Conservation (phyloP, 257 asterid species). For the Anisodus tanguticus region DNA sequence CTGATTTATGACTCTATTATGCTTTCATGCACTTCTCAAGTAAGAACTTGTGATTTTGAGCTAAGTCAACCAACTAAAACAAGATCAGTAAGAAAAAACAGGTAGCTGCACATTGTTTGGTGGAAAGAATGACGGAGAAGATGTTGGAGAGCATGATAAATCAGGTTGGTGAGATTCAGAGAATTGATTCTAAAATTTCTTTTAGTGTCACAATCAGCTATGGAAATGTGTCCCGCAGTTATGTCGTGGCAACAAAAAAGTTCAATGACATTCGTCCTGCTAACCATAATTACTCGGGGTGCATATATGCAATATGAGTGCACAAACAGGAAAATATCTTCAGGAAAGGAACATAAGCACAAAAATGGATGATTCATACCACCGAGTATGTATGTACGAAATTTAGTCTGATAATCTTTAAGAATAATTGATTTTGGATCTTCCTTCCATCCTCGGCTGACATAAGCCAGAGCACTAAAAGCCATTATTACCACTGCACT, state of each 20-base stretch:
- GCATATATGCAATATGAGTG: constrained; percentile 1
- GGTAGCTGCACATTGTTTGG: background rate
- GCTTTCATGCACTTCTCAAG: background rate
- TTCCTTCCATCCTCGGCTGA: constrained; percentile 66
- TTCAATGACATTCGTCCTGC: constrained; percentile 10
- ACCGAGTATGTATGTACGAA: constrained; percentile 48
- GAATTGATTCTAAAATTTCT: background rate
- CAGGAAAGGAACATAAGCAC: background rate
- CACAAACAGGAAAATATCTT: background rate
- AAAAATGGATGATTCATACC: constrained; percentile 52
- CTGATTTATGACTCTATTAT: background rate
- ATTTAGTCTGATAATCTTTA: constrained; percentile 60
- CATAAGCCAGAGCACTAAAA: constrained; percentile 50
- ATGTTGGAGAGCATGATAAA: background rate
- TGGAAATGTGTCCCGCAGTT: background rate
- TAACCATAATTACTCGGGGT: background rate
- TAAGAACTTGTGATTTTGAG: background rate
- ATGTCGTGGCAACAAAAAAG: background rate
- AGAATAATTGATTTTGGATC: constrained; percentile 45
- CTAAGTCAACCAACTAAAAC: constrained; percentile 9
- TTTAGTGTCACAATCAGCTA: background rate
- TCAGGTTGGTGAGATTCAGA: background rate
- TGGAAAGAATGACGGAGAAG: background rate
- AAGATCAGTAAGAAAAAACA: constrained; percentile 14
- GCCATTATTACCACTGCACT: constrained; percentile 57